phyloP scores from a whole-genome alignment of 2,329 filamentous ascomycete species.

The Leptographium flavum region DNA sequence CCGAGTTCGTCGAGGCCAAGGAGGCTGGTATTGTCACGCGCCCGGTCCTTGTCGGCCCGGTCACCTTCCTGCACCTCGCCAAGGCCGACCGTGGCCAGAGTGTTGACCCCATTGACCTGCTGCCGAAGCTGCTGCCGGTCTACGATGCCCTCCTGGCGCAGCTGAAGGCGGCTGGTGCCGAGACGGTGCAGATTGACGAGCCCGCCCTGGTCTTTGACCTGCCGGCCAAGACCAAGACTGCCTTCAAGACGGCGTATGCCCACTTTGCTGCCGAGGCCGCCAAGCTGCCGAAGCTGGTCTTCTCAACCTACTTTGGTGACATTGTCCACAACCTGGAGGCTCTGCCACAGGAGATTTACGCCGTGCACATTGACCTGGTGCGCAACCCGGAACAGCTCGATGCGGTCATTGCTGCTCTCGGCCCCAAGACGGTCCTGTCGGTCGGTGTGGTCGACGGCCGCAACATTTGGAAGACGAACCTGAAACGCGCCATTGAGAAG shows the following conservation, averaged over 20 bases:
- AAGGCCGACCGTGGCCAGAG: slow-evolving; percentile 95
- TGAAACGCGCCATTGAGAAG: slow-evolving; percentile 83
- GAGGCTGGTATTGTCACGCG: slow-evolving; percentile 86
- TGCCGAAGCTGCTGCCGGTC: slow-evolving; percentile 84
- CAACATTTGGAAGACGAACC: slow-evolving; percentile 99
- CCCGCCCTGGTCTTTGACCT: slow-evolving; percentile 93
- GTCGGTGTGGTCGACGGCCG: slow-evolving; percentile 95
- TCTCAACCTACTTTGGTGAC: slow-evolving; percentile 98
- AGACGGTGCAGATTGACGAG: slow-evolving; percentile 97
- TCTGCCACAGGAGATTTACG: slow-evolving; percentile 65
- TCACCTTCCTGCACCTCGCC: slow-evolving; percentile 93
- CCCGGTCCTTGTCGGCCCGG: slow-evolving; percentile 86
- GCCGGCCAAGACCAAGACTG: slow-evolving; percentile 75
- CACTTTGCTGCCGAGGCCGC: slow-evolving; percentile 63
- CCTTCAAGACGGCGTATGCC: slow-evolving; percentile 96
- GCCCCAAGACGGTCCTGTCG: slow-evolving; percentile 80
- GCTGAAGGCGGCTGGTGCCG: slow-evolving; percentile 91
- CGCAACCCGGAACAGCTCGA: slow-evolving; percentile 97
- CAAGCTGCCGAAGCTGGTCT: slow-evolving; percentile 73
- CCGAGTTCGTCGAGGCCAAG: slow-evolving; percentile 94
- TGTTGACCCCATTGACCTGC: slow-evolving; percentile 84
- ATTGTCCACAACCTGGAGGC: slow-evolving; percentile 97
- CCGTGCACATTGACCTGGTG: slow-evolving; percentile 88
- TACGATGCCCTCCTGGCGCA: slow-evolving; percentile 86
- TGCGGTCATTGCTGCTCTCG: slow-evolving; percentile 67